Evolutionary conservation across 495 filamentous ascomycete genomes (phyloP), one percentile per base, ranked within the genome.

Genomic region (Pyrenula massariospora): DNA sequence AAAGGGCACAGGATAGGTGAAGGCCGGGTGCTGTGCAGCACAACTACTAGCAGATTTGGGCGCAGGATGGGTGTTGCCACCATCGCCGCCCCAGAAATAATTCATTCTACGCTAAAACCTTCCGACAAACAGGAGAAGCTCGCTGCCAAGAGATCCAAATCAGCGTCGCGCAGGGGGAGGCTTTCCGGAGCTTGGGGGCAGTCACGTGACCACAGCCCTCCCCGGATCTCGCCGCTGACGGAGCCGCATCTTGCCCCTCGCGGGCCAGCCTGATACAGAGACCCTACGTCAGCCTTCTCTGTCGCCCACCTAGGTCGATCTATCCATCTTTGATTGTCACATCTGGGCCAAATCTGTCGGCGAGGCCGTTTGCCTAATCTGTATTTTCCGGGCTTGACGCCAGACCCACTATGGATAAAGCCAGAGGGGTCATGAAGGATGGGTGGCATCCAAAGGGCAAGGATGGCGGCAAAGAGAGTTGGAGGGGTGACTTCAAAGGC

Each of bases 391-490:
- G n/a, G n/a, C n/a, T n/a, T n/a, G n/a, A n/a, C n/a, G n/a, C n/a
- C n/a, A n/a, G n/a, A n/a, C n/a, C 31, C 5, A 67, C 52, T 57
- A 81, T 81, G 77, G 77, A 74, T 63, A 73, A 74, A 1, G 62
- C 77, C 51, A 77, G 71, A 60, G 74, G 71, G 47, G 63, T 77
- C 51, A 66, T 76, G 25, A 84, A 81, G 58, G 73, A 71, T 49
- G 81, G 81, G 53, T 84, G 81, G 81, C 77, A 84, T 60, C 77
- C 80, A 0, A 76, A 78, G 58, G 71, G 74, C 20, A 79, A 78
- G 50, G 73, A 80, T 51, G 80, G 80, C 10, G 65, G 65, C 15
- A 79, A 74, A 58, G 78, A 82, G 58, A 75, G 77, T 57, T 82
- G 79, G 80, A 70, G 79, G 19, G 73, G 74, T 12, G 80, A 83